These are phyloP conservation scores for Aureobasidium musti DNA, from an alignment of 2,329 filamentous ascomycete species.

Conservation along the genomic window DNA sequence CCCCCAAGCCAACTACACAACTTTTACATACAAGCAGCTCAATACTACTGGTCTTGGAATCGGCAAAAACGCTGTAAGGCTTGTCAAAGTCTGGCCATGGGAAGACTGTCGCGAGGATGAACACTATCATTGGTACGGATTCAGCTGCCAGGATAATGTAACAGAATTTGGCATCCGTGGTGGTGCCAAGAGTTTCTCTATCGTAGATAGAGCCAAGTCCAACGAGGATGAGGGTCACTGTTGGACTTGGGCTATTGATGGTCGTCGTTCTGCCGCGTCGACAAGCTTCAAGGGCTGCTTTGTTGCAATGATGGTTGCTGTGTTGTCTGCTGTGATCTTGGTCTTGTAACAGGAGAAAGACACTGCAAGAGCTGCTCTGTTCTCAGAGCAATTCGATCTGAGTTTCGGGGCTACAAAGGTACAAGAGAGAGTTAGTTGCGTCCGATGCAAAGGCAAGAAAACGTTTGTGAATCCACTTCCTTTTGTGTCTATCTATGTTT, in stretches of 20 bases:
- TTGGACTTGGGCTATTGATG: background rate
- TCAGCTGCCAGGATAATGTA: background rate
- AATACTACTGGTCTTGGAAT: background rate
- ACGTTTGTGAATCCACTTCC: too few species aligned
- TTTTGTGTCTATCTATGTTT: too few species aligned
- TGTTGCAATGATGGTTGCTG: background rate
- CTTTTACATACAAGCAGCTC: background rate
- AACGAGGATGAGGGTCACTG: background rate
- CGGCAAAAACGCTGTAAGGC: background rate
- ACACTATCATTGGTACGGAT: background rate
- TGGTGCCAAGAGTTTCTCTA: background rate
- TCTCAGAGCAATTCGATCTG: too few species aligned
- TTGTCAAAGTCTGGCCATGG: background rate
- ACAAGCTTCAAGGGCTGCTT: background rate
- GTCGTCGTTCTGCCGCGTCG: background rate
- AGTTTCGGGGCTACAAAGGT: too few species aligned
- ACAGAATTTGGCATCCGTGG: background rate
- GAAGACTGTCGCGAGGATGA: background rate
- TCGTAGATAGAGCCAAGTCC: background rate
- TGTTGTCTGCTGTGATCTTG: background rate
- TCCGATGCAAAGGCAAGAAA: too few species aligned
- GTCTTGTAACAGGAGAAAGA: background rate
- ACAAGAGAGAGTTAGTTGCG: too few species aligned
- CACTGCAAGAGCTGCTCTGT: too few species aligned
- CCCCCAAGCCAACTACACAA: background rate